Base-by-base conservation (phyloP, 768 basidiomycete genomes). In the Terana coerulea region DNA sequence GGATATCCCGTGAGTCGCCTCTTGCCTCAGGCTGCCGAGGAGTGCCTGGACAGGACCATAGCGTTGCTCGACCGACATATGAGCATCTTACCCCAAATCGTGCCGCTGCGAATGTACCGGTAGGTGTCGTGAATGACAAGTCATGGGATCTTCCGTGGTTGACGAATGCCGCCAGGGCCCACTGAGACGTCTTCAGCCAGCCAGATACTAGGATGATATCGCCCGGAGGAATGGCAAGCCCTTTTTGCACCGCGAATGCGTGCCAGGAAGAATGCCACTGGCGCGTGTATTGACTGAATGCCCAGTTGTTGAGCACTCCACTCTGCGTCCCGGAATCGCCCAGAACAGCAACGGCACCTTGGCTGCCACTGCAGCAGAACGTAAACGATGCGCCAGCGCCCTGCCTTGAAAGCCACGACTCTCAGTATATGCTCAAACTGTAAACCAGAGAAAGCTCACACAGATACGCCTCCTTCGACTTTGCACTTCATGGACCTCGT, bases 181-280 rank as follows among this genome's bases (percentile, higher is more conserved):
- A 60, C n/a, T 41, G 37, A 12, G 50, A 26, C 3, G 55, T 55
- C 49, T 60, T 60, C 17, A 55, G 50, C 42, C 41, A 60, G 9
- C 59, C 59, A 8, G 24, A n/a, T 1, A 60, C 53, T 36, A 60
- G 49, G 39, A 57, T 40, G 28, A 60, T 47, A 19, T 47, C 50
- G 2, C 48, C 40, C n/a, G 44, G 14, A 7, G 11, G 17, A 2
- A 59, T 19, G 6, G 36, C 51, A 21, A 21, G 25, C 10, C 12
- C 34, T 12, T 33, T 14, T 3, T 56, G 47, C 12, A 17, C 44
- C n/a, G 58, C 58, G 30, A 53, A 49, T 6, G 3, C 10, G 31
- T 40, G 33, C 58, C 58, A 59, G 12, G 21, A 17, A 15, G 12
- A 8, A 17, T 53, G 48, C 24, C 56, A 49, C 19, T 28, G 9